Conservation (phyloP, 73 alveolate species). For the Urostyla sp. region DNA sequence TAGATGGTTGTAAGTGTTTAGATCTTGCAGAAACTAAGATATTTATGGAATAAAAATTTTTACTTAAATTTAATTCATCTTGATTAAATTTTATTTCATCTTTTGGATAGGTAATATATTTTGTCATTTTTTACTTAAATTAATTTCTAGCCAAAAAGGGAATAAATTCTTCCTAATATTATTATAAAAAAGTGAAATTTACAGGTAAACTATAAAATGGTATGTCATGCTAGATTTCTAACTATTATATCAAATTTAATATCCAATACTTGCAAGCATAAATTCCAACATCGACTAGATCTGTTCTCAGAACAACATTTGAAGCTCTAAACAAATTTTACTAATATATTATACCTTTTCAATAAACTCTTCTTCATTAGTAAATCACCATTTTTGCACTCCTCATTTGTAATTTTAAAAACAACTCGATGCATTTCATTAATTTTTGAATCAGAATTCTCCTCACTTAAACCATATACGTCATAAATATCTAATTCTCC, state of each 20-base stretch:
- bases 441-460: neutral
- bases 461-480: slow-evolving; percentile 20
- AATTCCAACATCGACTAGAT: slow-evolving; percentile 19
- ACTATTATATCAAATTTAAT: slow-evolving; percentile 16
- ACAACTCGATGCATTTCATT: slow-evolving; percentile 18
- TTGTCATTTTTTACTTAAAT: slow-evolving; percentile 2
- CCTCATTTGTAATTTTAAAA: slow-evolving; percentile 8
- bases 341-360: neutral
- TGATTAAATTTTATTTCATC: neutral
- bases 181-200: neutral
- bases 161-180: slow-evolving; percentile 32
- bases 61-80: too few species aligned
- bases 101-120: neutral
- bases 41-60: too few species aligned
- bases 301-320: slow-evolving; percentile 23
- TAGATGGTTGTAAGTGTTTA: too few species aligned
- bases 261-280: slow-evolving; percentile 27
- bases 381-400: slow-evolving; percentile 13
- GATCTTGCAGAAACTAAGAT: too few species aligned
- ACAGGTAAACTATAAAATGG: slow-evolving; percentile 4
- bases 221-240: neutral
- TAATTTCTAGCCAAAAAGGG: slow-evolving; percentile 56
- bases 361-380: slow-evolving; percentile 14
- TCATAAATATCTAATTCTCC: slow-evolving; percentile 33
- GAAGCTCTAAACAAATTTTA: neutral